These are phyloP conservation scores for Neurospora sp. DNA, from an alignment of 2,329 filamentous ascomycete species.

Conservation along the genomic window DNA sequence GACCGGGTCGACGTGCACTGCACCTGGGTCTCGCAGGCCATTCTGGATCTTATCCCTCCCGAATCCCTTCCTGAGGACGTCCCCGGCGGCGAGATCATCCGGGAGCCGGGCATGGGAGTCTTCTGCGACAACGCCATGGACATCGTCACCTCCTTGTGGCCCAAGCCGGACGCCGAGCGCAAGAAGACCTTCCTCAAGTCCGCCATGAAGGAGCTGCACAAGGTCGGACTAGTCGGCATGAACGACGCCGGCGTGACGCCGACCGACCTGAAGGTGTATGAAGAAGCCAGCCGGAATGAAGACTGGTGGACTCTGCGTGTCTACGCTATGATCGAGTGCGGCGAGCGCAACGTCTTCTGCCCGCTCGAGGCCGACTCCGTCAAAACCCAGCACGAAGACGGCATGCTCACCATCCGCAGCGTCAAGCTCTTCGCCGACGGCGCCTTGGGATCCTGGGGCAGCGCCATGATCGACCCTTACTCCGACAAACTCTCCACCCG, in stretches of 20 bases:
- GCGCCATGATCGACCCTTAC: constrained; percentile 62
- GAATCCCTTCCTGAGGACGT: constrained; percentile 34
- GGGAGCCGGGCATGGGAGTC: constrained; percentile 52
- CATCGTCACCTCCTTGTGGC: constrained; percentile 45
- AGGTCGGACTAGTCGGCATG: constrained; percentile 56
- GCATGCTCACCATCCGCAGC: constrained; percentile 46
- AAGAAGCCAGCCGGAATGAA: constrained; percentile 29
- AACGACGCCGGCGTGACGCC: constrained; percentile 57
- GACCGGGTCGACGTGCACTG: constrained; percentile 63
- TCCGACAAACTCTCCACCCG: constrained; percentile 49
- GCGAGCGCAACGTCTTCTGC: constrained; percentile 54
- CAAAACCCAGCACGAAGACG: constrained; percentile 33
- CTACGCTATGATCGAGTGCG: constrained; percentile 60
- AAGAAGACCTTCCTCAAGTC: constrained; percentile 45
- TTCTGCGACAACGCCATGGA: constrained; percentile 69
- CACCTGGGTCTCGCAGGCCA: constrained; percentile 55
- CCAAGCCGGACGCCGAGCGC: constrained; percentile 40
- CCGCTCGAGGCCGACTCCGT: constrained; percentile 37
- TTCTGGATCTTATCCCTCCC: constrained; percentile 48
- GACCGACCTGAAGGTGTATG: constrained; percentile 42
- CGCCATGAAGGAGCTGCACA: constrained; percentile 53
- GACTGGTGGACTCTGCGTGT: constrained; percentile 52
- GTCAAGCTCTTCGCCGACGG: constrained; percentile 65
- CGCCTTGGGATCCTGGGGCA: constrained; percentile 61
- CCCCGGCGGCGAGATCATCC: constrained; percentile 54